Evolutionary conservation across 1,139 yeast species (phyloP).

Genomic region (Hyphopichia pseudoburtonii): DNA sequence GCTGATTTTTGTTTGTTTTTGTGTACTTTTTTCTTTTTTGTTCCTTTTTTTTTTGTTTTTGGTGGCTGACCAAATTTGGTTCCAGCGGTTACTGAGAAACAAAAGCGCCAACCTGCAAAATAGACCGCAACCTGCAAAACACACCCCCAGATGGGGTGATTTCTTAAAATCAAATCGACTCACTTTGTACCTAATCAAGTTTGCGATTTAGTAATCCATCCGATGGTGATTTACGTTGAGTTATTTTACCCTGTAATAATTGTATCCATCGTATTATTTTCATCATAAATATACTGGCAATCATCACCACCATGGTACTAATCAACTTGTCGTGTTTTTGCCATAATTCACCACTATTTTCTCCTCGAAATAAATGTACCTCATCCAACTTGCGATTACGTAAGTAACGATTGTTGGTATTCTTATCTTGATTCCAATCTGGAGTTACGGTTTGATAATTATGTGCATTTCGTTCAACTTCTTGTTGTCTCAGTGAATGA

Average conservation of each 20-base stretch:
- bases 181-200: too few relatives aligned
- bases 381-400: slow-evolving; percentile 32
- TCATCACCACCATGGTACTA: slow-evolving; percentile 34
- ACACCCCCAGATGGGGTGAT: too few relatives aligned
- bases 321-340: slow-evolving; percentile 39
- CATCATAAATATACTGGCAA: slow-evolving; percentile 13
- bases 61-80: too few relatives aligned
- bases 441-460: slow-evolving; percentile 36
- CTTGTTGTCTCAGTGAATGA: slow-evolving; percentile 46
- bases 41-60: too few relatives aligned
- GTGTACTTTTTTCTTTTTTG: neutral
- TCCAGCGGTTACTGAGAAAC: too few relatives aligned
- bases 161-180: too few relatives aligned
- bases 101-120: too few relatives aligned
- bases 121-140: too few relatives aligned
- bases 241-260: slow-evolving; percentile 1
- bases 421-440: slow-evolving; percentile 27
- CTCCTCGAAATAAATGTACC: slow-evolving; percentile 34
- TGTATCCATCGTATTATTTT: slow-evolving; percentile 8
- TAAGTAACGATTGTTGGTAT: slow-evolving; percentile 35
- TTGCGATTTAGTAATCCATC: neutral
- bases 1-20: slow-evolving; percentile 1
- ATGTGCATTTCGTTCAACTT: slow-evolving; percentile 56
- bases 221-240: neutral
- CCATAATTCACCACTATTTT: slow-evolving; percentile 31